A percentile compares a stretch with the other conserved stretches of the same genome.
phyloP scores from a whole-genome alignment of 2,329 filamentous ascomycete species.

The Aspergillus alliaceus region DNA sequence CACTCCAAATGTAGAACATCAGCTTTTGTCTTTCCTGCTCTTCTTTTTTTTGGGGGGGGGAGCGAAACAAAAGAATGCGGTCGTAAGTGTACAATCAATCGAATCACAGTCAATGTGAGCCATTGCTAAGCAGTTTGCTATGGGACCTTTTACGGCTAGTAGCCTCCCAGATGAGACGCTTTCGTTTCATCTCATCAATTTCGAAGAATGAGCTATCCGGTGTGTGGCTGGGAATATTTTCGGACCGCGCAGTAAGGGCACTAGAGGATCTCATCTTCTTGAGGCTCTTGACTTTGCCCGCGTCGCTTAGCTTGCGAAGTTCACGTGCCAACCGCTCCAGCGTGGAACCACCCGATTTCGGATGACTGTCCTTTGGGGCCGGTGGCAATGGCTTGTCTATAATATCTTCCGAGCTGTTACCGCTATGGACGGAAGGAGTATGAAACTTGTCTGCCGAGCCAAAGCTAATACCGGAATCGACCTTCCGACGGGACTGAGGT shows the following conservation, averaged over 20 bases:
- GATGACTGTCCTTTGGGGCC: constrained; percentile 28
- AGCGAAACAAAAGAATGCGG: not conserved
- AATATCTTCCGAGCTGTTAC: constrained; percentile 28
- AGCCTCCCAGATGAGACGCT: constrained; percentile 50
- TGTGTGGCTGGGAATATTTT: constrained; percentile 32
- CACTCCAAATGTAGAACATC: constrained; percentile 5
- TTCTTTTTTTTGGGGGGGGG: too few species aligned
- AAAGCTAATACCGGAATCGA: constrained; percentile 65
- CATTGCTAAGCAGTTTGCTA: constrained; percentile 22
- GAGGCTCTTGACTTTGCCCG: constrained; percentile 26
- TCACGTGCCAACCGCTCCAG: constrained; percentile 62
- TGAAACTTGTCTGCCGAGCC: constrained; percentile 37
- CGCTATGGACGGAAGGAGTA: constrained; percentile 42
- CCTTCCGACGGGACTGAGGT: constrained; percentile 50
- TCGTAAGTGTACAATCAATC: constrained; percentile 4
- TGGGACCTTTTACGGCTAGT: constrained; percentile 36
- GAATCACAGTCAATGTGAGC: constrained; percentile 14
- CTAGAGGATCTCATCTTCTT: constrained; percentile 54
- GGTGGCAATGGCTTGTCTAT: constrained; percentile 45
- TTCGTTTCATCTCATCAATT: constrained; percentile 49
- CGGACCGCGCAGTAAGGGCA: constrained; percentile 48
- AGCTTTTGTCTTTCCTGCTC: constrained; percentile 9
- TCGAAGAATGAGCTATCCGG: constrained; percentile 46
- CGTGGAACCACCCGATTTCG: constrained; percentile 46
- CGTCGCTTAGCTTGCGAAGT: constrained; percentile 48